Base-by-base conservation (phyloP, 495 filamentous ascomycete genomes). In the Podospora appendiculata region DNA sequence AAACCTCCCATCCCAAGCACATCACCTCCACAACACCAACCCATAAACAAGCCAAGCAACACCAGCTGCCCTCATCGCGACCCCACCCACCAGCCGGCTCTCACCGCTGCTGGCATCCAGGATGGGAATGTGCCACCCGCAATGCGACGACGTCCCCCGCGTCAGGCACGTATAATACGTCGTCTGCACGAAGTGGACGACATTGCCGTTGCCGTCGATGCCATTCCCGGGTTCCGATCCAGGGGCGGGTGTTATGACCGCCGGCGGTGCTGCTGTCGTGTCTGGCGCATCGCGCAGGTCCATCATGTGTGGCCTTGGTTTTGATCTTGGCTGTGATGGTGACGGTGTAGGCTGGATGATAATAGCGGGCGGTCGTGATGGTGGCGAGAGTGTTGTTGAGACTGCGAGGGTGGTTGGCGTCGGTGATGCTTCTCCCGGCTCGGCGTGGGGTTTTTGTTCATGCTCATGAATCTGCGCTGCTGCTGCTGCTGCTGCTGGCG, bases 121-220 rank as follows among this genome's bases (percentile, higher is more conserved):
- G 16, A 78, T 66, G 4, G 70, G 72, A 48, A 67, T 61, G 52
- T 74, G 72, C 64, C 64, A 69, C 1, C 74, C 73, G 54, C 74
- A 77, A 47, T 70, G 65, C 34, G 63, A 59, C 32, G 67, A 55
- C 14, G 55, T 45, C 32, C 52, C 56, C 14, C 60, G 60, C 17
- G 65, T 65, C 32, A 67, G 59, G 50, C 74, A 75, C 35, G 60
- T 68, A 53, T 61, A 74, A 49, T 68, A 75, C 4, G 73, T 75
- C 25, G 70, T 76, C 56, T 69, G 65, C 25, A 57, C 52, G 53
- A 58, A 71, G 19, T 51, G 43, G 19, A 53, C 25, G 6, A 47
- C 12, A 34, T 41, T 34, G 6, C 52, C 44, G 45, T 48, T 35
- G 16, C 36, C 42, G 32, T 50, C 54, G 38, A 54, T 43, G 18